Evolutionary conservation across 2,329 filamentous ascomycete species (phyloP).

Genomic region (Graphilbum ipis-grandicollis): DNA sequence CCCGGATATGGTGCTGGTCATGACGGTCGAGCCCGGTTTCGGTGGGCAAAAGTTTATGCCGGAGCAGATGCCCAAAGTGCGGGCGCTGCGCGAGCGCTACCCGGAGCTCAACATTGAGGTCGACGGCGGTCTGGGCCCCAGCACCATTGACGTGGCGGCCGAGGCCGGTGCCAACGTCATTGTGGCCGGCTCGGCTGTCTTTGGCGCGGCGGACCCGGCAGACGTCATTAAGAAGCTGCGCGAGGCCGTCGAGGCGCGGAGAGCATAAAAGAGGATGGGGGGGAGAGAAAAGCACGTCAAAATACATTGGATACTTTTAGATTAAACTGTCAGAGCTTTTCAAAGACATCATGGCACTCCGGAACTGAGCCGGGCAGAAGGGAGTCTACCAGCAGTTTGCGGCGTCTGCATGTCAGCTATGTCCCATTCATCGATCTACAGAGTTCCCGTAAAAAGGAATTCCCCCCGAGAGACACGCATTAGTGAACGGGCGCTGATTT

Average conservation of each 20-base stretch:
- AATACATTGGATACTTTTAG: too few relatives aligned
- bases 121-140: slow-evolving; percentile 75
- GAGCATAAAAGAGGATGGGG: too few relatives aligned
- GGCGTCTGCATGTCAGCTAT: too few relatives aligned
- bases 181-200: slow-evolving; percentile 89
- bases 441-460: too few relatives aligned
- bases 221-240: slow-evolving; percentile 75
- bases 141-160: slow-evolving; percentile 84
- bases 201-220: slow-evolving; percentile 73
- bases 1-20: slow-evolving; percentile 97
- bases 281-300: too few relatives aligned
- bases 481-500: too few relatives aligned
- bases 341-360: too few relatives aligned
- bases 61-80: slow-evolving; percentile 83
- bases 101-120: slow-evolving; percentile 90
- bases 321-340: too few relatives aligned
- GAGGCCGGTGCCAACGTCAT: slow-evolving; percentile 96
- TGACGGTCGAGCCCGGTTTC: slow-evolving; percentile 96
- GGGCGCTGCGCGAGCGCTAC: slow-evolving; percentile 66
- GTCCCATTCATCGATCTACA: too few relatives aligned
- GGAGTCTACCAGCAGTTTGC: too few relatives aligned
- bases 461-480: too few relatives aligned
- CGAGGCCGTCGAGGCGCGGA: slow-evolving; percentile 55
- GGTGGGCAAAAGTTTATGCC: slow-evolving; percentile 98
- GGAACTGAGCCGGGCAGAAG: too few relatives aligned